These are phyloP conservation scores for Cyanidium caldarium DNA, from an alignment of 23 red algal genomes.

Conservation along the genomic window DNA sequence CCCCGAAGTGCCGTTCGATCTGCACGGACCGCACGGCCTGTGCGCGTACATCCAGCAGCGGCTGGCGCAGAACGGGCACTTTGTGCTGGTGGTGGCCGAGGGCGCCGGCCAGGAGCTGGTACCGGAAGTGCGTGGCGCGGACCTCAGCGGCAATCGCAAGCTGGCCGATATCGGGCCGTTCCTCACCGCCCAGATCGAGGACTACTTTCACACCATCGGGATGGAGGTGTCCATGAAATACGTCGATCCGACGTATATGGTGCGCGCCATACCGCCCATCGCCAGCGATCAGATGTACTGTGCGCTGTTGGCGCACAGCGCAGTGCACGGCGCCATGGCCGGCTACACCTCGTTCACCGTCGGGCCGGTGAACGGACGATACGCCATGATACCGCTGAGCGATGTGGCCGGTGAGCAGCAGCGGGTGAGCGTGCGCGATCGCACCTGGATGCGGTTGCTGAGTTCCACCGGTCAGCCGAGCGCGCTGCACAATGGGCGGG, in stretches of 20 bases:
- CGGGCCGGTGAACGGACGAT: conserved; percentile 54
- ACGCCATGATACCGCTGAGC: conserved; percentile 63
- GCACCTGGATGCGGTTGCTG: conserved; percentile 28
- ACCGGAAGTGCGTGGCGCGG: conserved; percentile 8
- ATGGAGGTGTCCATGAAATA: conserved; percentile 82
- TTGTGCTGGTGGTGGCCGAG: conserved; percentile 93
- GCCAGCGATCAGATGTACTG: conserved; percentile 76
- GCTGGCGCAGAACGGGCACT: conserved; percentile 40
- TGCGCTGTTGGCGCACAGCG: conserved; percentile 62
- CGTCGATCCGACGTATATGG: conserved; percentile 85
- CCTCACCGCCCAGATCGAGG: conserved; percentile 42
- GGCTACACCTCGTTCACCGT: conserved; percentile 62
- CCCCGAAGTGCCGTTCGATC: conserved; percentile 78
- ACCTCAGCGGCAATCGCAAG: conserved; percentile 77
- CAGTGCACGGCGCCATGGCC: conserved; percentile 80
- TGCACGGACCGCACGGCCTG: conserved; percentile 66
- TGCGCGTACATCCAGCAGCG: conserved; percentile 58
- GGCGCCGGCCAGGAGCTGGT: conserved; percentile 69
- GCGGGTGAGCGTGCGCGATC: conserved; percentile 32
- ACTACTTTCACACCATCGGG: conserved; percentile 13
- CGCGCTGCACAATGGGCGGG: neutral
- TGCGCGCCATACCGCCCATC: conserved; percentile 72
- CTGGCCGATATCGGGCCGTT: conserved; percentile 72
- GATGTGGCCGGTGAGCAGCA: conserved; percentile 57
- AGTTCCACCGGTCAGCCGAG: conserved; percentile 25